Evolutionary conservation across 495 filamentous ascomycete species (phyloP).

Genomic region (Amniculicola lignicola): DNA sequence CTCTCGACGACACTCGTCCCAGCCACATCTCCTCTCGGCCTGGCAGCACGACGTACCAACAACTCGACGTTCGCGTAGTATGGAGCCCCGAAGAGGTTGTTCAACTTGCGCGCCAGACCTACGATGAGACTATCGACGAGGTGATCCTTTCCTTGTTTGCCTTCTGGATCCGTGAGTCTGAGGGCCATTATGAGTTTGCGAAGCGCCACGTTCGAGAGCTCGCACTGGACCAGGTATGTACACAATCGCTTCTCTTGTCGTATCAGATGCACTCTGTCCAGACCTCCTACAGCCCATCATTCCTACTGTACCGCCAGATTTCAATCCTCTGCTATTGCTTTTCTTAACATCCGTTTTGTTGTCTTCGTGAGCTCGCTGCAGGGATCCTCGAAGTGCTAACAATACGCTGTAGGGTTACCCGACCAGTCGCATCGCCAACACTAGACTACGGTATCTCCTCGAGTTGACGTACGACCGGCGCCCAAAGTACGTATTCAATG

Average conservation of each 20-base stretch:
- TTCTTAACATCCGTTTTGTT: too few relatives aligned
- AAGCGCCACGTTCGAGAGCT: conserved; percentile 19
- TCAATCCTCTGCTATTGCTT: too few relatives aligned
- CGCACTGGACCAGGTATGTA: conserved; percentile 16
- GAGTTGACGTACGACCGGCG: not conserved
- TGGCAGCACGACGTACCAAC: not conserved
- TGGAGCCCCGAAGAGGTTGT: conserved; percentile 5
- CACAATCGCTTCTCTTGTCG: too few relatives aligned
- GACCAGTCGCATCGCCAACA: conserved; percentile 9
- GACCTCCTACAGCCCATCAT: too few relatives aligned
- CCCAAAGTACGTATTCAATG: conserved; percentile 9
- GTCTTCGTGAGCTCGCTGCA: too few relatives aligned
- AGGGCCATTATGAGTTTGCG: conserved; percentile 9
- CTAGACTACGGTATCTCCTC: conserved; percentile 2
- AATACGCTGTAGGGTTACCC: conserved; percentile 18
- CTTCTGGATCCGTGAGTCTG: conserved; percentile 12
- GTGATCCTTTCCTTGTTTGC: conserved; percentile 15
- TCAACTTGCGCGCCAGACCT: conserved; percentile 5
- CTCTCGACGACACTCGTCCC: too few relatives aligned
- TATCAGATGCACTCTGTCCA: too few relatives aligned
- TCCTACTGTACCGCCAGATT: too few relatives aligned
- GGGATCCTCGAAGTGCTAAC: too few relatives aligned
- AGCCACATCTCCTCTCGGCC: not conserved
- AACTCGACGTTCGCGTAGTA: not conserved
- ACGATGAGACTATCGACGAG: conserved; percentile 15